Evolutionary conservation across 129 eudicot genomes (phyloP).

Genomic region (carrot (Daucus carota)): DNA sequence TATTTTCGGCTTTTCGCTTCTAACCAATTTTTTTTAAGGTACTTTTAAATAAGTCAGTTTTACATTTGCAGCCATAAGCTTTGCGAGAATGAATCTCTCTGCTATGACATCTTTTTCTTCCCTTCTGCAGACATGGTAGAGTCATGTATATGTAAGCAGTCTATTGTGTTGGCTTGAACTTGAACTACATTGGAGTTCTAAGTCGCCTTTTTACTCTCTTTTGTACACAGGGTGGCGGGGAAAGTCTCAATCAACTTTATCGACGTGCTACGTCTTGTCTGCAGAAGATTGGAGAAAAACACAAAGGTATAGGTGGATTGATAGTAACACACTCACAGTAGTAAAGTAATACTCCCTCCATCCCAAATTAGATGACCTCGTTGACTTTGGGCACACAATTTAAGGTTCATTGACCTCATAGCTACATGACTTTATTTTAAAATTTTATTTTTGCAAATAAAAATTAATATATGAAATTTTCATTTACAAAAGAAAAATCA

Average conservation of each 20-base stretch:
- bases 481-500: too few relatives aligned
- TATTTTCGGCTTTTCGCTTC: neutral
- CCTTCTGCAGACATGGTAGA: neutral
- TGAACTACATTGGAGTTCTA: neutral
- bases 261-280: constrained; percentile 62
- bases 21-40: neutral
- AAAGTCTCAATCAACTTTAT: constrained; percentile 71
- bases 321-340: neutral
- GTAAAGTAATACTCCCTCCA: too few relatives aligned
- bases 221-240: constrained; percentile 85
- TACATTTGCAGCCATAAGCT: neutral
- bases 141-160: neutral
- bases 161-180: neutral
- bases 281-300: constrained; percentile 64
- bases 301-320: constrained; percentile 43
- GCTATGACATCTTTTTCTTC: neutral
- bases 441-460: too few relatives aligned
- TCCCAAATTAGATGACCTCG: too few relatives aligned
- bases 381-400: too few relatives aligned
- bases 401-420: too few relatives aligned
- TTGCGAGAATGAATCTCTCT: neutral
- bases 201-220: neutral
- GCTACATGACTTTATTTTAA: too few relatives aligned
- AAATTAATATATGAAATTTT: too few relatives aligned
- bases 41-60: neutral